phyloP scores from a whole-genome alignment of 768 basidiomycete genomes.

The Mrakia blollopis region DNA sequence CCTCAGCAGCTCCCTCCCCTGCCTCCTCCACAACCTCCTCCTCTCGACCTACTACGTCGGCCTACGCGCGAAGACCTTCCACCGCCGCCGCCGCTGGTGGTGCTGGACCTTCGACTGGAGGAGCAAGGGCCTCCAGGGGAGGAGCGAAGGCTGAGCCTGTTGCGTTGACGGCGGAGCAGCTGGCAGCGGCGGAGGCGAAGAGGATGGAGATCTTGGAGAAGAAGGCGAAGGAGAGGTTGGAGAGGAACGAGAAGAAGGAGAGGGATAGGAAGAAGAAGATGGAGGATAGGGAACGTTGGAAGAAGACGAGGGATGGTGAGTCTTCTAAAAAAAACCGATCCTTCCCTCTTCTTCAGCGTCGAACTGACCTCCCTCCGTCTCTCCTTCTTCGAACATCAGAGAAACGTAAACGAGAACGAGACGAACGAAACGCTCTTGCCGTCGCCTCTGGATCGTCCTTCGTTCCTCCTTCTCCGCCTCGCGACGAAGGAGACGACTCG shows the following conservation, averaged over 20 bases:
- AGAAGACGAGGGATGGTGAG: not conserved
- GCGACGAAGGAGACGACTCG: too few relatives aligned
- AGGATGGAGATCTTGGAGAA: not conserved
- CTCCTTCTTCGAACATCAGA: too few relatives aligned
- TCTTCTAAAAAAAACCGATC: not conserved
- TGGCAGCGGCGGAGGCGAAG: not conserved
- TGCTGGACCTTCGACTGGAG: too few relatives aligned
- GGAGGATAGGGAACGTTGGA: not conserved
- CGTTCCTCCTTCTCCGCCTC: too few relatives aligned
- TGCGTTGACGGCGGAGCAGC: not conserved
- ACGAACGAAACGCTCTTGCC: not conserved
- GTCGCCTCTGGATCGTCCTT: too few relatives aligned
- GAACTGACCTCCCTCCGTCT: too few relatives aligned
- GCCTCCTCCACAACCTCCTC: not conserved
- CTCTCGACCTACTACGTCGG: not conserved
- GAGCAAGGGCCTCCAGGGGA: too few relatives aligned
- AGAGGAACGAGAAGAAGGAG: not conserved
- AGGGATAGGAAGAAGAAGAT: not conserved
- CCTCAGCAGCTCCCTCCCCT: not conserved
- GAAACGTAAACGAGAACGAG: not conserved
- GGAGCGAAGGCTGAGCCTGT: not conserved
- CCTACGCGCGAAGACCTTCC: not conserved
- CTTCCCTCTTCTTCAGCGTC: too few relatives aligned
- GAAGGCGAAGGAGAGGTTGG: not conserved
- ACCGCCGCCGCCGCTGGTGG: not conserved